Evolutionary conservation across 257 asterid genomes (phyloP).

Genomic region (Fraxinus cuspidata): DNA sequence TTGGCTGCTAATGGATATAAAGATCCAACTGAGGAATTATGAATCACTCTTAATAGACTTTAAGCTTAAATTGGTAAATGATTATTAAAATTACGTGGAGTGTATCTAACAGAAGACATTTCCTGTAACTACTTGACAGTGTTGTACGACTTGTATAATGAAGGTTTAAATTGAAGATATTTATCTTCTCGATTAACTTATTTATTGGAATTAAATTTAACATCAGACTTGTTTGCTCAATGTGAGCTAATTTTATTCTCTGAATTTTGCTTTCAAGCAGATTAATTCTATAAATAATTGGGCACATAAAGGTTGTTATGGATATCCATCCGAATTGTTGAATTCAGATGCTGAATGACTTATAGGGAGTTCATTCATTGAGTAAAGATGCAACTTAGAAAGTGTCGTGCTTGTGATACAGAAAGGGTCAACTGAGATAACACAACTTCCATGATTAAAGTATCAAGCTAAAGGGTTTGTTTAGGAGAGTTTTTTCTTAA

Average conservation of each 20-base stretch:
- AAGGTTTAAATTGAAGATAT: not conserved
- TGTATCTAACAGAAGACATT: too few relatives aligned
- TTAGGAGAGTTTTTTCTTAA: too few relatives aligned
- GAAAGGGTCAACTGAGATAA: not conserved
- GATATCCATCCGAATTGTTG: not conserved
- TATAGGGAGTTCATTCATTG: not conserved
- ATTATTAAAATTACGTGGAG: too few relatives aligned
- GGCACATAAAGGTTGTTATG: not conserved
- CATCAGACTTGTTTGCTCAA: not conserved
- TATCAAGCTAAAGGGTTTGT: not conserved
- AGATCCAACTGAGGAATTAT: not conserved
- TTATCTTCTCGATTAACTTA: too few relatives aligned
- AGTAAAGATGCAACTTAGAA: not conserved
- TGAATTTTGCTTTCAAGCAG: not conserved
- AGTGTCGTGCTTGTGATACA: not conserved
- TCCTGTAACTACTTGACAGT: not conserved
- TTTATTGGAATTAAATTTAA: not conserved
- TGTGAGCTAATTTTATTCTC: not conserved
- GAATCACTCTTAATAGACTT: too few relatives aligned
- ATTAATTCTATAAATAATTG: not conserved
- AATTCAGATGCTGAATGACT: not conserved
- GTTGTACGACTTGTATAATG: not conserved
- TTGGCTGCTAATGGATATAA: slow-evolving; percentile 12
- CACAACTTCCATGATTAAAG: not conserved
- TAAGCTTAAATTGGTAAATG: too few relatives aligned